phyloP scores from a whole-genome alignment of 306 rosid species.

The Malus sieversii region DNA sequence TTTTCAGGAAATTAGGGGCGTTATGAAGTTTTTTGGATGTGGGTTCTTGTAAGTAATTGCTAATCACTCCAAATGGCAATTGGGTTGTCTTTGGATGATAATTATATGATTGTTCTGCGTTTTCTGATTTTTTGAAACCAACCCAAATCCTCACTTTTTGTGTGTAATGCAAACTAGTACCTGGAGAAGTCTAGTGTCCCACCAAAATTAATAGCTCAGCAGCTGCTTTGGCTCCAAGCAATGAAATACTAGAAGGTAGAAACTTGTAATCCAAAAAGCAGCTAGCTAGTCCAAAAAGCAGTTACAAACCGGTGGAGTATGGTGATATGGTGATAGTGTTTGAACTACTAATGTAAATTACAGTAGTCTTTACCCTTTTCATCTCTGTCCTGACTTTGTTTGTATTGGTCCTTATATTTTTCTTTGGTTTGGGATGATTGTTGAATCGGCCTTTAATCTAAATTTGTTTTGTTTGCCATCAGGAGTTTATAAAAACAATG shows the following conservation, averaged over 20 bases:
- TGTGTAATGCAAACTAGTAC: not conserved
- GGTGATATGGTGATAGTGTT: not conserved
- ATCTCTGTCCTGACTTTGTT: not conserved
- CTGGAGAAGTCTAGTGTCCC: not conserved
- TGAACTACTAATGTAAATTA: not conserved
- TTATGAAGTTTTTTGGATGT: not conserved
- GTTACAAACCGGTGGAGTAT: not conserved
- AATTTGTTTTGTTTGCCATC: conserved; percentile 3
- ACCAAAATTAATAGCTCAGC: not conserved
- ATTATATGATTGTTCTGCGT: not conserved
- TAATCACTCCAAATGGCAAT: not conserved
- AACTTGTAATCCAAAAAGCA: not conserved
- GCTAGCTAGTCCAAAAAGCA: not conserved
- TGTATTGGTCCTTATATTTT: not conserved
- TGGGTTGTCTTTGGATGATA: not conserved
- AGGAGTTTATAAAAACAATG: conserved; percentile 91
- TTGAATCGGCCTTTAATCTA: not conserved
- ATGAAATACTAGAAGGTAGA: not conserved
- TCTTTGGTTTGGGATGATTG: not conserved
- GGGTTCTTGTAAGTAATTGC: not conserved
- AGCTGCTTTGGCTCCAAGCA: not conserved
- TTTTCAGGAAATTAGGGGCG: not conserved
- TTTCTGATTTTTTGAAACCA: not conserved
- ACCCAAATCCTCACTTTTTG: not conserved
- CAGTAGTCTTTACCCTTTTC: not conserved